These are phyloP conservation scores for Candida methanosorbosa DNA, from an alignment of 805 yeast species.

Conservation along the genomic window DNA sequence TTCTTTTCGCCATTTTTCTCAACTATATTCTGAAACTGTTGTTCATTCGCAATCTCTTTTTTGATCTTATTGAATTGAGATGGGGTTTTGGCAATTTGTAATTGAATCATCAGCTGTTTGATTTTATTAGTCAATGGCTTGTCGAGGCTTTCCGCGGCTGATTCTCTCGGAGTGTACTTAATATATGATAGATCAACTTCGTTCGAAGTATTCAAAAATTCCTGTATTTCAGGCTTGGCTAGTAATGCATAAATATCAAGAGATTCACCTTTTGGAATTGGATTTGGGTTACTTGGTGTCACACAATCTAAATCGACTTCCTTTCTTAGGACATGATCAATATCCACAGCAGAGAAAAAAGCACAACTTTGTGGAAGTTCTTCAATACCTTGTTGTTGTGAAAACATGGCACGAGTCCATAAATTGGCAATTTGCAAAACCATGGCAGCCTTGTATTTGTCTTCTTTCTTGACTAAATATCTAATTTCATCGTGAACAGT, in stretches of 20 bases:
- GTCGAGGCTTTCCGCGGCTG: slow-evolving; percentile 21
- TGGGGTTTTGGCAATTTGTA: slow-evolving; percentile 21
- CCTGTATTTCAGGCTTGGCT: slow-evolving; percentile 24
- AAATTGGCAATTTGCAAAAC: slow-evolving; percentile 82
- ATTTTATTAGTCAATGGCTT: slow-evolving; percentile 13
- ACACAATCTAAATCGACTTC: slow-evolving; percentile 89
- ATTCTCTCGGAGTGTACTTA: slow-evolving; percentile 2
- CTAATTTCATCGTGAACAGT: slow-evolving; percentile 96
- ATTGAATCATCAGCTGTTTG: slow-evolving; percentile 14
- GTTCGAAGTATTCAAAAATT: slow-evolving; percentile 11
- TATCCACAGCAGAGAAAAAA: slow-evolving; percentile 87
- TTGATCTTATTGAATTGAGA: slow-evolving; percentile 21
- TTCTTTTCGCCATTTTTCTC: too few species aligned
- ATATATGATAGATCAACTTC: slow-evolving; percentile 10
- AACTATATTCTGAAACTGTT: too few species aligned
- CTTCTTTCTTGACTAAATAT: slow-evolving; percentile 64
- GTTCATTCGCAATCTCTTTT: too few species aligned
- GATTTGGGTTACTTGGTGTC: slow-evolving; percentile 73
- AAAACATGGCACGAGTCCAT: slow-evolving; percentile 95
- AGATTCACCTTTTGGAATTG: slow-evolving; percentile 76
- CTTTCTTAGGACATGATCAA: slow-evolving; percentile 80
- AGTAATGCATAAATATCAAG: slow-evolving; percentile 50
- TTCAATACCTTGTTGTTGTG: slow-evolving; percentile 81
- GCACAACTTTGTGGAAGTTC: slow-evolving; percentile 95
- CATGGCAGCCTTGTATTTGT: slow-evolving; percentile 69